Conservation (phyloP, 148 eudicot species). For the Rhododendron williamsianum region DNA sequence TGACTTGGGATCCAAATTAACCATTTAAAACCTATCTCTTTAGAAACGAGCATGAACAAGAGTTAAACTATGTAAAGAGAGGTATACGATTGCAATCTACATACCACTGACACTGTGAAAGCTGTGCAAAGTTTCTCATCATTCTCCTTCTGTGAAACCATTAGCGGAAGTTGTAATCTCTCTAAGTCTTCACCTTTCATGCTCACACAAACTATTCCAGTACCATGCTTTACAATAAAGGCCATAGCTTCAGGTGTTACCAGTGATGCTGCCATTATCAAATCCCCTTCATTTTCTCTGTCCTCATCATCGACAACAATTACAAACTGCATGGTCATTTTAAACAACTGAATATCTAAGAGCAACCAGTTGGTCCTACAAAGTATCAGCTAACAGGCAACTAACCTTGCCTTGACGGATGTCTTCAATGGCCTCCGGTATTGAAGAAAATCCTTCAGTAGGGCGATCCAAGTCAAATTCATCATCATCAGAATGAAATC, state of each 20-base stretch:
- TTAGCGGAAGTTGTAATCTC: conserved; percentile 70
- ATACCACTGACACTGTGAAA: conserved; percentile 86
- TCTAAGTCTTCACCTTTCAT: conserved; percentile 78
- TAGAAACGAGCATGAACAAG: not conserved
- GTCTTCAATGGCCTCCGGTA: conserved; percentile 92
- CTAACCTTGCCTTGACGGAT: conserved; percentile 89
- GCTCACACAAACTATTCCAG: conserved; percentile 93
- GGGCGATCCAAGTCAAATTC: conserved; percentile 73
- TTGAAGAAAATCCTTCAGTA: conserved; percentile 69
- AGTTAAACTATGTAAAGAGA: not conserved
- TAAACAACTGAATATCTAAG: not conserved
- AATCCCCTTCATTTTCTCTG: conserved; percentile 91
- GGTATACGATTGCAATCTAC: conserved; percentile 4
- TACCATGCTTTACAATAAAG: conserved; percentile 83
- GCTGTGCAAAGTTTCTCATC: conserved; percentile 84
- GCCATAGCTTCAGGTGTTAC: conserved; percentile 91
- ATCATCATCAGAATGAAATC: conserved; percentile 43
- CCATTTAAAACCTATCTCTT: not conserved
- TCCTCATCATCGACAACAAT: conserved; percentile 93
- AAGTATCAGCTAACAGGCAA: not conserved
- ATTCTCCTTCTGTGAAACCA: conserved; percentile 67
- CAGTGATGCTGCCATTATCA: conserved; percentile 75
- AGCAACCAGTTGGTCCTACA: not conserved
- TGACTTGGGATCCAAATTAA: not conserved
- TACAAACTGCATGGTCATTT: conserved; percentile 49